Evolutionary conservation across 108 stramenopile species (phyloP), one percentile per base, ranked within the genome.

Genomic region (Schizochytrium sp.): DNA sequence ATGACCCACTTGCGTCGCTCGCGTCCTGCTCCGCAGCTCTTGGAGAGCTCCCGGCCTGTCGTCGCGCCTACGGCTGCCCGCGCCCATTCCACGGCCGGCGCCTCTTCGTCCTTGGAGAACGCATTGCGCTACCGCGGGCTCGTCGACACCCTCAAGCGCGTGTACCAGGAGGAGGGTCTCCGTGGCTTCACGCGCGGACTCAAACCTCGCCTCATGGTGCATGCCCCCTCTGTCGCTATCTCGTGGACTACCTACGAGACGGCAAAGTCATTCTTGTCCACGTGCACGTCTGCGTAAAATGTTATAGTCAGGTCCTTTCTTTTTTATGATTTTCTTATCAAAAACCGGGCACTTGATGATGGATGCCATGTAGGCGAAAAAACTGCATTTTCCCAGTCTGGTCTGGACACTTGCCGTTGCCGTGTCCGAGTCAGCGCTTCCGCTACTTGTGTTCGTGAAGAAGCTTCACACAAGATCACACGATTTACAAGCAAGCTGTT

Each of bases 221-320:
- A 98, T 87, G 96, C 98, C 29, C 99, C 99, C 8, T 95, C 97
- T 8, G 98, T 98, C 44, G 99, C 99, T 43, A 98, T 99, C 87
- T 95, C 95, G 29, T 99, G 99, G 98, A 98, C 98, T 4, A 95
- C 97, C 60, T 99, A 99, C 91, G 98, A 98, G 92, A 96, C 96
- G 25, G 87, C 91, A 29, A 94, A 89, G 60, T 12, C 5, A 45
- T 18, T 51, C 23, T 43, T 89, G 89, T 83, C 76, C 14, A 28
- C 25, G 12, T 83, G 51, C 34, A 34, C 34, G 48, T 6, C 51
- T 83, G 19, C 45, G 28, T 47, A 83, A 83, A 12, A 69, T 34
- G 14, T 8, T 25, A 47, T 29, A 29, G 34, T 72, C 34, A 29
- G 23, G 72, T 29, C 18, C 72, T 29, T 29, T 25, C 23, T 23